Percentiles rank a stretch among this genome's conserved stretches.
Evolutionary conservation across 148 eudicot species (phyloP).

Genomic region (Diospyros kaki): DNA sequence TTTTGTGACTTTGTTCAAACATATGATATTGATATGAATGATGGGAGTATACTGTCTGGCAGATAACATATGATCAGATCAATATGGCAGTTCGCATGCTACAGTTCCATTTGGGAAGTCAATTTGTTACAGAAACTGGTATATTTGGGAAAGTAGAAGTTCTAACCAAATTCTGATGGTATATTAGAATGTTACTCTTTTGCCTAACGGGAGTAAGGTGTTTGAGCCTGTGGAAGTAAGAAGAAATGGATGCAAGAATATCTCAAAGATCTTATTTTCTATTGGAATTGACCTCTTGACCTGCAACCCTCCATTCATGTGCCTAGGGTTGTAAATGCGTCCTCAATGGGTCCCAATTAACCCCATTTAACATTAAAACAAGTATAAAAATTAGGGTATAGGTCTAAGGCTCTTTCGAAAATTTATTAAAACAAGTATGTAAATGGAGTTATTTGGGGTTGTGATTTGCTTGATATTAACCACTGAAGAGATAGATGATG

Average conservation of each 20-base stretch:
- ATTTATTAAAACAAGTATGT: too few species aligned
- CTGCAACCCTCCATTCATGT: too few species aligned
- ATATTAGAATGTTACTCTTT: not conserved
- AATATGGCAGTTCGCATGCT: too few species aligned
- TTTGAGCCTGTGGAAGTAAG: not conserved
- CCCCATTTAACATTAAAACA: too few species aligned
- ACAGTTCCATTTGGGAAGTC: not conserved
- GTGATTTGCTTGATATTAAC: not conserved
- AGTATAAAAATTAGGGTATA: too few species aligned
- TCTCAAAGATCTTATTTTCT: too few species aligned
- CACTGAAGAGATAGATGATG: not conserved
- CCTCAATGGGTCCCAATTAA: too few species aligned
- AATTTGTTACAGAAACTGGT: not conserved
- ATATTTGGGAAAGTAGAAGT: not conserved
- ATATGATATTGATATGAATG: not conserved
- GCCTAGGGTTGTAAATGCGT: too few species aligned
- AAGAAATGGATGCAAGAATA: too few species aligned
- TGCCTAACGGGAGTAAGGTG: not conserved
- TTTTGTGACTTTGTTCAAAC: not conserved
- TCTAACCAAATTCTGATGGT: not conserved
- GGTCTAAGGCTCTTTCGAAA: too few species aligned
- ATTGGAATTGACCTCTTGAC: too few species aligned
- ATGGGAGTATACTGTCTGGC: not conserved
- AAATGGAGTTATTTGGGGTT: not conserved
- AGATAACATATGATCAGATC: not conserved